Evolutionary conservation across 129 eudicot genomes (phyloP), one percentile per base, ranked within the genome.

Genomic region (Escallonia rubra): DNA sequence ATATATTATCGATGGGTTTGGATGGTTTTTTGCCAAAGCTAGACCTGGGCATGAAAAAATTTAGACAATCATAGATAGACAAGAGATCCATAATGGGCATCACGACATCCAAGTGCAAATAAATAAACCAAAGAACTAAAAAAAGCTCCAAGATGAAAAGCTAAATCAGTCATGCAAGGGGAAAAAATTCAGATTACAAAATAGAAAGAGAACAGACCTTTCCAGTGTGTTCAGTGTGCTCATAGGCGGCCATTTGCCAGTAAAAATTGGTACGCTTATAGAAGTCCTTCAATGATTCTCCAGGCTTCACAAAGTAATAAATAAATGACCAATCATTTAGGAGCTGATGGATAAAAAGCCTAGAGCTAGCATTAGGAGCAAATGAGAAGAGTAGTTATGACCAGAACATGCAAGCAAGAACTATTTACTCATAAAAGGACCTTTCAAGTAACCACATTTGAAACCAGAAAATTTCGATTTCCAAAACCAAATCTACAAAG

Each of bases 231-330:
- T 86, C 92, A 39, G 98, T 93, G 71, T 93, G 98, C 68, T 93
- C 98, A 76, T 93, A 84, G 41, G 98, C 98, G 10, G 98, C 98
- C 96, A 93, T 93, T 89, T 93, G 98, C 98, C 98, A 93, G 83
- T 93, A 93, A 86, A 79, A 63, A 65, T 93, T 84, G 63, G 98
- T 93, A 41, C 98, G 90, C 75, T 87, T 89, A 79, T 89, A 93
- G 72, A 93, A 93, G 75, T 93, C 98, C 78, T 81, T 89, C 70
- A 93, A 69, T 47, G 98, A 71, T 80, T 93, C 98, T 59, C 95
- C 98, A 49, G 96, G 96, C 98, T 93, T 75, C 61, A 64, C 63
- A 40, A 59, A 67, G 67, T 16, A 55, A 59, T 38, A 53, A 13
- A 42, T 5, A 43, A 41, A 51, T 5, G 55, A 6, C 41, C 3